phyloP scores from a whole-genome alignment of 2,329 filamentous ascomycete genomes.

The Xylaria sp. region DNA sequence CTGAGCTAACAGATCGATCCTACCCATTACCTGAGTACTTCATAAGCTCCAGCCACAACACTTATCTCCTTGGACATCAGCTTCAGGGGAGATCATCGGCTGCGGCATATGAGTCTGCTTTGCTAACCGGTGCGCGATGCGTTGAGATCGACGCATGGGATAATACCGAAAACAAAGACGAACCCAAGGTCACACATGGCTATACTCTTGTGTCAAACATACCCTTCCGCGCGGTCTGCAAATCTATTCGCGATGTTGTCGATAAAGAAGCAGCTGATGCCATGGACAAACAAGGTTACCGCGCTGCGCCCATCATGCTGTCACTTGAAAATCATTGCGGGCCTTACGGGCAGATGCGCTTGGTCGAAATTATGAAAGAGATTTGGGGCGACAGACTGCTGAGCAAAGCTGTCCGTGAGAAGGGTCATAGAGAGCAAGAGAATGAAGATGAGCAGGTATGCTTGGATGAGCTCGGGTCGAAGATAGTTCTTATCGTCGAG shows the following conservation, averaged over 20 bases:
- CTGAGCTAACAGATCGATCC: slow-evolving; percentile 64
- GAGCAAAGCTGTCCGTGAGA: slow-evolving; percentile 64
- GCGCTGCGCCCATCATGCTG: slow-evolving; percentile 67
- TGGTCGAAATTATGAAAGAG: slow-evolving; percentile 73
- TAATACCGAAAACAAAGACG: slow-evolving; percentile 65
- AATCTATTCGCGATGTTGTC: slow-evolving; percentile 70
- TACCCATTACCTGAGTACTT: slow-evolving; percentile 75
- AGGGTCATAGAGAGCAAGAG: slow-evolving; percentile 65
- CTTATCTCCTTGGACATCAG: slow-evolving; percentile 76
- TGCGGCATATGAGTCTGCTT: slow-evolving; percentile 69
- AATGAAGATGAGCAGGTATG: slow-evolving; percentile 63
- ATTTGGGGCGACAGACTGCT: slow-evolving; percentile 70
- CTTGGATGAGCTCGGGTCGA: slow-evolving; percentile 67
- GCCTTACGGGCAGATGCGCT: slow-evolving; percentile 66
- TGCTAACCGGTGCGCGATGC: slow-evolving; percentile 72
- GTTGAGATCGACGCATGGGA: slow-evolving; percentile 82
- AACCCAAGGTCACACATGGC: slow-evolving; percentile 77
- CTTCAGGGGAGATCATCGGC: slow-evolving; percentile 71
- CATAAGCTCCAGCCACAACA: slow-evolving; percentile 79
- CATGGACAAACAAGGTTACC: slow-evolving; percentile 51
- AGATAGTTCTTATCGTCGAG: slow-evolving; percentile 74
- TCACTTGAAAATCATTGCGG: slow-evolving; percentile 76
- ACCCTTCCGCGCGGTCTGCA: slow-evolving; percentile 71
- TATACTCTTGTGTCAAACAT: slow-evolving; percentile 75
- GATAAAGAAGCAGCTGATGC: slow-evolving; percentile 65